Evolutionary conservation across 2,329 filamentous ascomycete genomes (phyloP), one percentile per base, ranked within the genome.

Genomic region (Orbilia blumenaviensis): DNA sequence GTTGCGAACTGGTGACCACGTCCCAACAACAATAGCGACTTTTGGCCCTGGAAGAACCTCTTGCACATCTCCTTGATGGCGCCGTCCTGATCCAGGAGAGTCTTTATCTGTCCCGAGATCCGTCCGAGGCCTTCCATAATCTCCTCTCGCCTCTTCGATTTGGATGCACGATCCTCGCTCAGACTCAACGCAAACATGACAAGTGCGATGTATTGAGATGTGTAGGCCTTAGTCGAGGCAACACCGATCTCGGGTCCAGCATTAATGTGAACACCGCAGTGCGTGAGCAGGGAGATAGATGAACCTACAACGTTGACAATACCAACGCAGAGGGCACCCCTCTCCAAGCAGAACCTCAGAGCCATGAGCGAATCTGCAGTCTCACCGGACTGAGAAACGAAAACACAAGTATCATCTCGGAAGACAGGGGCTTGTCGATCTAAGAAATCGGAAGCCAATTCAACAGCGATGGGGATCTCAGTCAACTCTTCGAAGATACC

Each of bases 191-290:
- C 95, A 82, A 99, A 98, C 95, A 99, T 99, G 85, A 98, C 92
- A 93, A 99, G 97, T 83, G 95, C 96, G 82, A 99, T 93, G 84
- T 98, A 99, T 84, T 99, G 95, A 52, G 95, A 98, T 12, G 95
- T 99, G 86, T 99, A 99, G 41, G 95, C 95, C 88, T 99, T 99
- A 84, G 95, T 99, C 52, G 94, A 98, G 76, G 95, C 95, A 79
- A 99, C 95, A 89, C 95, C 95, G 78, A 99, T 98, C 84, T 99
- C 95, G 64, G 95, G 95, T 69, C 95, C 95, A 80, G 95, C 95
- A 85, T 99, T 99, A 87, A 99, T 94, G 87, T 99, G 95, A 67
- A 99, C 95, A 93, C 95, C 95, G 82, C 95, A 99, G 89, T 99
- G 95, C 79, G 95, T 99, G 81, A 99, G 91, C 81, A 99, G 91